A percentile compares a stretch with the other conserved stretches of the same genome.
phyloP scores from a whole-genome alignment of 768 basidiomycete genomes.

The Phylloporus sp. region DNA sequence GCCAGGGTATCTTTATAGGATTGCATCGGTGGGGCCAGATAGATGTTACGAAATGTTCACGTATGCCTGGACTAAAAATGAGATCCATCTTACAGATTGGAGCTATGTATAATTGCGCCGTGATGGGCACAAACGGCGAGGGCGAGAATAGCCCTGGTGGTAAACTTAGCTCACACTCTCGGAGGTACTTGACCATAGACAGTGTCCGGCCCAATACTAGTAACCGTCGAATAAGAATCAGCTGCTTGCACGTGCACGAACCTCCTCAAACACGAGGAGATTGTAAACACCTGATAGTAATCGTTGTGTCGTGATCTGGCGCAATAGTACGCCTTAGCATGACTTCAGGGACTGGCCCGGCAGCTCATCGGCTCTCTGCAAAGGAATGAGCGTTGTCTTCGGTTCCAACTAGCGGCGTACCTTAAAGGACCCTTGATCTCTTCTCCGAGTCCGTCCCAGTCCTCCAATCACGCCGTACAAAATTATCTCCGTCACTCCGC shows the following conservation, averaged over 20 bases:
- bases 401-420: no score
- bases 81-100: slow-evolving; percentile 6
- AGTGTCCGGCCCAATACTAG: neutral
- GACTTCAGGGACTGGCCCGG: no score
- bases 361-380: no score
- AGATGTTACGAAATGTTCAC: slow-evolving; percentile 10
- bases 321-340: no score
- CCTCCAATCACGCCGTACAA: no score
- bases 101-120: neutral
- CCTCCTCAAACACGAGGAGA: no score
- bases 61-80: neutral
- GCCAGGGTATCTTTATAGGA: slow-evolving; percentile 17
- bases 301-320: neutral
- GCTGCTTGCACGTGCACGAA: neutral
- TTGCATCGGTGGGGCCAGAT: neutral
- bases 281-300: no score
- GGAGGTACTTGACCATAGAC: neutral
- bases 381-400: no score
- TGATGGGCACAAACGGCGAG: neutral
- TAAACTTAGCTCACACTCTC: no score
- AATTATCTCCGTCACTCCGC: neutral
- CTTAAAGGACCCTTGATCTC: no score
- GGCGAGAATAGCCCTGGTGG: neutral
- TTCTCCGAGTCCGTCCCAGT: no score
- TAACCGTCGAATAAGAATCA: neutral